These are phyloP conservation scores for Salix caprea DNA, from an alignment of 345 rosid species.

Conservation along the genomic window DNA sequence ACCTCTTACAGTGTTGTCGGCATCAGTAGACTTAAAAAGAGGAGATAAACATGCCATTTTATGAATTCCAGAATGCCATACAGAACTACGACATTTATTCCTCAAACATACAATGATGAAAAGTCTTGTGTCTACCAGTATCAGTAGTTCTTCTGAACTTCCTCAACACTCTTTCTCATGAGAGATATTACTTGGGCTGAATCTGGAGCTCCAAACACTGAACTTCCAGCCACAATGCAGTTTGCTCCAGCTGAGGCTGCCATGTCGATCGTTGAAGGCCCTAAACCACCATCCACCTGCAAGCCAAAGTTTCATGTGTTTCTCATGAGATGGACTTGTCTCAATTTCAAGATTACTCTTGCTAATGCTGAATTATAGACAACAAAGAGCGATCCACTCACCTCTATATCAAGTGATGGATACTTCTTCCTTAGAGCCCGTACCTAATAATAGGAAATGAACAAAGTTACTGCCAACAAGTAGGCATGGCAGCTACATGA, in stretches of 20 bases:
- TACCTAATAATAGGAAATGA: slow-evolving; percentile 37
- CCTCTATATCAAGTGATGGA: slow-evolving; percentile 86
- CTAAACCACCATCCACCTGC: slow-evolving; percentile 90
- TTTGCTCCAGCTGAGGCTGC: slow-evolving; percentile 84
- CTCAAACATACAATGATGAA: background rate
- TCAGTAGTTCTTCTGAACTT: slow-evolving; percentile 37
- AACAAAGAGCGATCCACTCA: slow-evolving; percentile 14
- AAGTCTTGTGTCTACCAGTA: slow-evolving; percentile 6
- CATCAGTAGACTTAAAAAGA: too few species aligned
- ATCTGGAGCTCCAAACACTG: slow-evolving; percentile 86
- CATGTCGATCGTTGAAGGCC: slow-evolving; percentile 72
- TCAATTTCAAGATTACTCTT: background rate
- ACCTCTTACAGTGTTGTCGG: background rate
- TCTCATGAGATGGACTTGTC: background rate
- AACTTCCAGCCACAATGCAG: slow-evolving; percentile 83
- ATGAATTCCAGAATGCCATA: slow-evolving; percentile 10
- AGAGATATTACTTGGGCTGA: slow-evolving; percentile 71
- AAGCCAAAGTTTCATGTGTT: background rate
- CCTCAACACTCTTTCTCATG: slow-evolving; percentile 56
- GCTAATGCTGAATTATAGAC: background rate
- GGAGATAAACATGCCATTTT: background rate
- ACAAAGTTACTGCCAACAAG: background rate
- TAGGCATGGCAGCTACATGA: background rate
- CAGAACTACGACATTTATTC: background rate
- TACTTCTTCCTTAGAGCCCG: slow-evolving; percentile 57